Conservation (phyloP, 768 basidiomycete genomes). For the Lactarius evosmus region DNA sequence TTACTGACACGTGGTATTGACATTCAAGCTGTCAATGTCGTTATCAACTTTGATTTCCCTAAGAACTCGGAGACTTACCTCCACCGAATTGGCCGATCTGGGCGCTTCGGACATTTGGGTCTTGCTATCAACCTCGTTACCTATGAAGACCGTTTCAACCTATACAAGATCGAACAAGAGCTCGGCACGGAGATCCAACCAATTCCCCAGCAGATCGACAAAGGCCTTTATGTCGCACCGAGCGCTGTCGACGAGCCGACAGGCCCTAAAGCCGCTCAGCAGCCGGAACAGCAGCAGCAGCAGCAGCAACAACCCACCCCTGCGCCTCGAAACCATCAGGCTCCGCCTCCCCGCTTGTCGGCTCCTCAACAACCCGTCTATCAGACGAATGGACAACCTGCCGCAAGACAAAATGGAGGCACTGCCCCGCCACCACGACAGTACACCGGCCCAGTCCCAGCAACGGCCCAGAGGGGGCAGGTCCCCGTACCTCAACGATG, state of each 20-base stretch:
- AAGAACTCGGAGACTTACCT: constrained; percentile 99
- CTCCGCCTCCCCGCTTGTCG: constrained; percentile 16
- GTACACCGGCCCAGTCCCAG: constrained; percentile 18
- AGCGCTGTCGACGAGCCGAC: constrained; percentile 44
- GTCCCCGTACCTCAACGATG: constrained; percentile 27
- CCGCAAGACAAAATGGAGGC: constrained; percentile 32
- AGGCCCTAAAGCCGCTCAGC: constrained; percentile 39
- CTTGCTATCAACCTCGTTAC: constrained; percentile 98
- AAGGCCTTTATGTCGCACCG: constrained; percentile 90
- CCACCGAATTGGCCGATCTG: constrained; percentile 96
- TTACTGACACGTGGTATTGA: constrained; percentile 98
- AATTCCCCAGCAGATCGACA: constrained; percentile 89
- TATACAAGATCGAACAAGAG: constrained; percentile 98
- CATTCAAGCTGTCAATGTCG: constrained; percentile 99
- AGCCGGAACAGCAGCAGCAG: constrained; percentile 32
- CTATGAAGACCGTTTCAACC: constrained; percentile 95
- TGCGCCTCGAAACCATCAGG: constrained; percentile 22
- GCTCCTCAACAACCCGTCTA: constrained; percentile 34
- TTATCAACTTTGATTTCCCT: constrained; percentile 99
- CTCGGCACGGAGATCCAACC: constrained; percentile 97
- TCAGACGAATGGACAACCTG: constrained; percentile 32
- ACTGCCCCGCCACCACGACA: constrained; percentile 28
- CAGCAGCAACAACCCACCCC: constrained; percentile 31
- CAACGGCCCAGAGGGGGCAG: constrained; percentile 31
- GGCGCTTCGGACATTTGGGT: constrained; percentile 95